Conservation (phyloP, 1,284 basidiomycete species). For the Malassezia arunalokei region DNA sequence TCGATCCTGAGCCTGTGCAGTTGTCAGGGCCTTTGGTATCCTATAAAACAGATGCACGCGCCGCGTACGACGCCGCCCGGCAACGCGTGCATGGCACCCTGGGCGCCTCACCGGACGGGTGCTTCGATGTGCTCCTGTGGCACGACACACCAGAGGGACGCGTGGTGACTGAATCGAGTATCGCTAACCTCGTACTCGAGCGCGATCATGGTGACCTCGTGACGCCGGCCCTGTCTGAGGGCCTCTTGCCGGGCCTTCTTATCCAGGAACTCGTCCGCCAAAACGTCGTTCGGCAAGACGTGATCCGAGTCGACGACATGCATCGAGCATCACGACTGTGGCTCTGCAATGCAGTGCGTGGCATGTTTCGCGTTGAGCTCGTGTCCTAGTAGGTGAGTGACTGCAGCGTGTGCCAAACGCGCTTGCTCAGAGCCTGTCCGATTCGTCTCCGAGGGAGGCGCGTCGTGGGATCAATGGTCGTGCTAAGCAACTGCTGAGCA, state of each 20-base stretch:
- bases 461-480: background rate
- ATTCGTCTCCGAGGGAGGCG: constrained; percentile 8
- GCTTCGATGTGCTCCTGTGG: constrained; percentile 16
- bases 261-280: constrained; percentile 7
- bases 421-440: constrained; percentile 6
- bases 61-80: constrained; percentile 8
- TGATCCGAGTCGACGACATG: background rate
- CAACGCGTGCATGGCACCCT: constrained; percentile 2
- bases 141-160: background rate
- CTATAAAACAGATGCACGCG: constrained; percentile 8
- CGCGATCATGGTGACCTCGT: background rate
- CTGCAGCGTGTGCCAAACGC: constrained; percentile 5
- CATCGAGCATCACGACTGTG: background rate
- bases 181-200: constrained; percentile 13
- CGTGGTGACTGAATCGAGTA: constrained; percentile 13
- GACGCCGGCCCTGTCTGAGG: constrained; percentile 1
- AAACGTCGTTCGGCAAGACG: background rate
- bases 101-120: background rate
- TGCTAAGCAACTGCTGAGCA: background rate
- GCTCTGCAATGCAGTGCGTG: constrained; percentile 15
- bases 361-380: constrained; percentile 11
- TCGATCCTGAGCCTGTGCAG: constrained; percentile 5
- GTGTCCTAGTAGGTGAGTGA: background rate
- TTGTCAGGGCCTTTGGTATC: background rate
- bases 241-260: constrained; percentile 8